Conservation (phyloP, 2,329 filamentous ascomycete genomes). For the Hypoxylon sp. region DNA sequence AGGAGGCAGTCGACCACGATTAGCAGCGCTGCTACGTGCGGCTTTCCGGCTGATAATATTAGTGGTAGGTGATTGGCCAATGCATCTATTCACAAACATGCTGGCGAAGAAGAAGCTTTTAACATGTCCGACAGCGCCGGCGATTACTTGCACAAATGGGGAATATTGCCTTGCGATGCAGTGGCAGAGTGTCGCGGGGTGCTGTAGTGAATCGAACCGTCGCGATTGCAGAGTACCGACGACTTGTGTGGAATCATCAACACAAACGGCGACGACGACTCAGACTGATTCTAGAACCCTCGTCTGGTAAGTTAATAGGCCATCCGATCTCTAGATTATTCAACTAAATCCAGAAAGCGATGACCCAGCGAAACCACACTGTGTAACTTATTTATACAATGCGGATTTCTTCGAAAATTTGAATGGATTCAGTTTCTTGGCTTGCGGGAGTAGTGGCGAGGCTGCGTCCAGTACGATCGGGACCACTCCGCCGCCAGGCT, state of each 20-base stretch:
- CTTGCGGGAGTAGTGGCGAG: constrained; percentile 42
- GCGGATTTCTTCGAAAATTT: constrained; percentile 46
- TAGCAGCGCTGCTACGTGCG: constrained; percentile 42
- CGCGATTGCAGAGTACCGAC: constrained; percentile 46
- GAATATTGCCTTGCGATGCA: constrained; percentile 42
- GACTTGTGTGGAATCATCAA: constrained; percentile 46
- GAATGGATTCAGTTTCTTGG: constrained; percentile 45
- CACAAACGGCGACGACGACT: constrained; percentile 17
- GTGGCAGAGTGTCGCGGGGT: constrained; percentile 43
- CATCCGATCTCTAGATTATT: constrained; percentile 12
- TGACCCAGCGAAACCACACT: constrained; percentile 42
- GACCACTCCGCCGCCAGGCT: constrained; percentile 33
- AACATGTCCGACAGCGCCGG: constrained; percentile 40
- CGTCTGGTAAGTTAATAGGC: constrained; percentile 42
- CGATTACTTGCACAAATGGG: constrained; percentile 41
- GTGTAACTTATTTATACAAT: constrained; percentile 48
- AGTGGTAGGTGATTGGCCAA: constrained; percentile 42
- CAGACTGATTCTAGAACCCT: constrained; percentile 41
- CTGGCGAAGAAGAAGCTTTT: constrained; percentile 21
- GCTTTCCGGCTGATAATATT: constrained; percentile 41
- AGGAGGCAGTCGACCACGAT: constrained; percentile 39
- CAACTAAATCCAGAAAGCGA: constrained; percentile 41
- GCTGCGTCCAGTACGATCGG: constrained; percentile 44
- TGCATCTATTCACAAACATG: constrained; percentile 7
- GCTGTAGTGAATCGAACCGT: constrained; percentile 43